Base-by-base conservation (phyloP, 2,329 filamentous ascomycete genomes). In the Aspergillus floridensis region DNA sequence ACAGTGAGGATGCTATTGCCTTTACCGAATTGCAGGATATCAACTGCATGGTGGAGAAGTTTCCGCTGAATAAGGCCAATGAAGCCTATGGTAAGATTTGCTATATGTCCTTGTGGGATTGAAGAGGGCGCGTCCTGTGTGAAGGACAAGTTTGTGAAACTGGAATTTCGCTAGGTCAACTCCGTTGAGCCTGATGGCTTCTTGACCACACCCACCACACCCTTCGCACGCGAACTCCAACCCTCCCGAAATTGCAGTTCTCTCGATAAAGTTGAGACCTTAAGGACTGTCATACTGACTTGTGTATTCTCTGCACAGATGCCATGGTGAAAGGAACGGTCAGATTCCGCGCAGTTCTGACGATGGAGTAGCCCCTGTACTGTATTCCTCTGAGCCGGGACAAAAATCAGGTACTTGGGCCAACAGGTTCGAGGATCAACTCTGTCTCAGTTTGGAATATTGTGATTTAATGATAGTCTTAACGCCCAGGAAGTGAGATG, bases 41-140 rank as follows among this genome's bases (percentile, higher is more conserved):
- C 57, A 76, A 83, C 35, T 84, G 81, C 65, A 74, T 83, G 79
- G 70, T 84, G 38, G 80, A 84, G 71, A 80, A 77, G 64, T 85
- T 83, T 65, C 79, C 80, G 4, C 72, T 84, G 19, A 77, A 80
- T 26, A 76, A 82, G 22, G 59, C 54, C 4, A 64, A 65, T 29
- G 69, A 81, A 73, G 24, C 78, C 79, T 65, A 79, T 81, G 59
- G 82, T 82, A 5, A 57, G 62, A 59, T 50, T 14, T 2, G 3
- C 24, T 48, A 11, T 51, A 22, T 12, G 2, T 44, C 1, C 0
- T 19, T 19, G 1, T 5, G n/a, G 8, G 14, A 44, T 44, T 16
- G 12, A 35, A 1, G 16, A 19, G 16, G 16, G 32, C 32, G 11
- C 7, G 16, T n/a, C 2, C 6, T 44, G 2, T 10, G n/a, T 6